Conservation (phyloP, 768 basidiomycete genomes). For the Pluteus cervinus region DNA sequence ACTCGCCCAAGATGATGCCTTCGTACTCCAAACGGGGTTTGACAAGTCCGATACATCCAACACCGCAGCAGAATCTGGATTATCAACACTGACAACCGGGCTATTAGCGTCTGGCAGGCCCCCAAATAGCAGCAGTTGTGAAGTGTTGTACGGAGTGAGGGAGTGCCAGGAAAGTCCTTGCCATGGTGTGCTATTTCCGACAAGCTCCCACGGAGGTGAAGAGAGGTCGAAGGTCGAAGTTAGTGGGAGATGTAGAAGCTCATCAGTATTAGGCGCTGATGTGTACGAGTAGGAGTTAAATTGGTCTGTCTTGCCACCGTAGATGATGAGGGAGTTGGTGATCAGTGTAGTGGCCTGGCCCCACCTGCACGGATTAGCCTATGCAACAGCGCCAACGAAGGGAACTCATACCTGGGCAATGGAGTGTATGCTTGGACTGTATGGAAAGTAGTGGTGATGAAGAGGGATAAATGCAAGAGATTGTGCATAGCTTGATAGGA, state of each 20-base stretch:
- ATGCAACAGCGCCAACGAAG: background rate
- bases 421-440: conserved; percentile 2
- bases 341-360: conserved; percentile 66
- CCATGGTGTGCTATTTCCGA: conserved; percentile 48
- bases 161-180: conserved; percentile 78
- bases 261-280: conserved; percentile 66
- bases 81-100: conserved; percentile 38
- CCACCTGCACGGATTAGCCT: conserved; percentile 52
- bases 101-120: conserved; percentile 66
- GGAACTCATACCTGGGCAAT: conserved; percentile 2
- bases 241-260: conserved; percentile 66
- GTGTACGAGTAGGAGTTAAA: conserved; percentile 66
- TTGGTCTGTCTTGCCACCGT: conserved; percentile 78
- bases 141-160: conserved; percentile 56
- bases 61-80: conserved; percentile 58
- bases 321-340: conserved; percentile 57
- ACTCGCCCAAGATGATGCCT: conserved; percentile 48
- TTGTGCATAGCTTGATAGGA: background rate
- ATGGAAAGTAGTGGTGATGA: background rate
- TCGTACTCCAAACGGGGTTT: conserved; percentile 38
- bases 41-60: conserved; percentile 36
- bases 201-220: conserved; percentile 64
- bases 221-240: conserved; percentile 49
- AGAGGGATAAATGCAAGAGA: background rate
- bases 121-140: conserved; percentile 62